Conservation (phyloP, 306 rosid genomes). For the Lagenaria siceraria region DNA sequence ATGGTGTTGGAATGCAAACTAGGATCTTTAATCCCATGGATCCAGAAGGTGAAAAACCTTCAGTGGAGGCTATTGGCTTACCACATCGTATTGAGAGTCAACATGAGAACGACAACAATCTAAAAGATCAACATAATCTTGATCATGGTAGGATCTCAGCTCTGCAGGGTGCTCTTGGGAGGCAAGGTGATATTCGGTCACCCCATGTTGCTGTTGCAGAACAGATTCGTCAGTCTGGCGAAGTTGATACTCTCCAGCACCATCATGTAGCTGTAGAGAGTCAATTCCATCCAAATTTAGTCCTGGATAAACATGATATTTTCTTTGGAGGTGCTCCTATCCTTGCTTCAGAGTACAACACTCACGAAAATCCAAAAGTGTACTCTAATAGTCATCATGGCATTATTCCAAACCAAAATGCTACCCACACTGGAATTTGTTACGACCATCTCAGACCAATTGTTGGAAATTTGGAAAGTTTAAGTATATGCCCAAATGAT, state of each 20-base stretch:
- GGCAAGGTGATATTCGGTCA: conserved; percentile 27
- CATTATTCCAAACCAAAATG: conserved; percentile 27
- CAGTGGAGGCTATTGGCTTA: conserved; percentile 18
- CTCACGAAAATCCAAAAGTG: conserved; percentile 33
- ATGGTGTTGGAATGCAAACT: conserved; percentile 28
- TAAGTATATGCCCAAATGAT: conserved; percentile 27
- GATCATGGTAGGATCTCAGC: conserved; percentile 21
- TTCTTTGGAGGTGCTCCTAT: conserved; percentile 19
- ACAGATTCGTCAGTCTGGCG: conserved; percentile 18
- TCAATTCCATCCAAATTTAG: conserved; percentile 27
- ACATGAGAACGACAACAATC: conserved; percentile 26
- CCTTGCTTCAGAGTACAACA: conserved; percentile 27
- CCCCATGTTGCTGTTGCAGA: conserved; percentile 26
- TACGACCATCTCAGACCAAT: conserved; percentile 36
- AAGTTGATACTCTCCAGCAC: conserved; percentile 27
- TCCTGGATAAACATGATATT: conserved; percentile 21
- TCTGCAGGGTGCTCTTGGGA: conserved; percentile 22
- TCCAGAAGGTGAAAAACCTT: conserved; percentile 26
- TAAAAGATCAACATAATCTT: conserved; percentile 23
- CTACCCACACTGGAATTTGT: conserved; percentile 21
- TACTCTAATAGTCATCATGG: conserved; percentile 22
- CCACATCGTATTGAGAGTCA: conserved; percentile 25
- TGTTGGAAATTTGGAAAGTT: conserved; percentile 39
- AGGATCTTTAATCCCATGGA: conserved; percentile 31
- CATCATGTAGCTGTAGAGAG: conserved; percentile 23